Evolutionary conservation across 495 filamentous ascomycete genomes (phyloP).

Genomic region (Penicillium angulare): DNA sequence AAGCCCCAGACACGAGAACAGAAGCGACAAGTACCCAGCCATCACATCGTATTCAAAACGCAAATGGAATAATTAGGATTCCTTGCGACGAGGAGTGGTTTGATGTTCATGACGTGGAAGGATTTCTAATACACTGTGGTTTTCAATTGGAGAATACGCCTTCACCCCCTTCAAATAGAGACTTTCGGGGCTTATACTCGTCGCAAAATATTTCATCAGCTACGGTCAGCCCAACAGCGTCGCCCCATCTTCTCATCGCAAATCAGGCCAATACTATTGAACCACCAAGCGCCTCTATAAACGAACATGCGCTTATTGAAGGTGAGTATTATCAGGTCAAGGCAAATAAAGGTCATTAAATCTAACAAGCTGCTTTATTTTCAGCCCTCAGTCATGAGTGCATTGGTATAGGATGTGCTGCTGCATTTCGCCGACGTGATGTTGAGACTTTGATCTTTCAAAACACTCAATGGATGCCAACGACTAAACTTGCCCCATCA

Average conservation of each 20-base stretch:
- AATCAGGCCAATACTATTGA: no score
- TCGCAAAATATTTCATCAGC: no score
- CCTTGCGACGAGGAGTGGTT: constrained; percentile 20
- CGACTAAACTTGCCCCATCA: no score
- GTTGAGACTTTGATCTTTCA: constrained; percentile 17
- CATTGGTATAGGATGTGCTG: constrained; percentile 18
- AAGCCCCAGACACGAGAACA: no score
- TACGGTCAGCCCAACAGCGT: no score
- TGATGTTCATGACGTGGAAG: constrained; percentile 21
- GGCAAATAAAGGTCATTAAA: not conserved
- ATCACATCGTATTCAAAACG: constrained; percentile 3
- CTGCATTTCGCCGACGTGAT: constrained; percentile 21
- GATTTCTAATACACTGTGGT: constrained; percentile 9
- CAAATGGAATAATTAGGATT: constrained; percentile 15
- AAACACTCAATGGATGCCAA: not conserved
- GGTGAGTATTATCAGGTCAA: not conserved
- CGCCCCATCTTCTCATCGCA: no score
- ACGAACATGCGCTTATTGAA: not conserved
- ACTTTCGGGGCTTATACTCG: no score
- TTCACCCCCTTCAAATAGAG: not conserved
- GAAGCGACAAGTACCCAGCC: not conserved
- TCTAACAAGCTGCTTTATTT: not conserved
- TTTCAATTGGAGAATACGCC: not conserved
- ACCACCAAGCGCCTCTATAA: no score
- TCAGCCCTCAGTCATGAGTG: constrained; percentile 12